Evolutionary conservation across 2,329 filamentous ascomycete genomes (phyloP), one percentile per base, ranked within the genome.

Genomic region (Aspergillus luchuensis): DNA sequence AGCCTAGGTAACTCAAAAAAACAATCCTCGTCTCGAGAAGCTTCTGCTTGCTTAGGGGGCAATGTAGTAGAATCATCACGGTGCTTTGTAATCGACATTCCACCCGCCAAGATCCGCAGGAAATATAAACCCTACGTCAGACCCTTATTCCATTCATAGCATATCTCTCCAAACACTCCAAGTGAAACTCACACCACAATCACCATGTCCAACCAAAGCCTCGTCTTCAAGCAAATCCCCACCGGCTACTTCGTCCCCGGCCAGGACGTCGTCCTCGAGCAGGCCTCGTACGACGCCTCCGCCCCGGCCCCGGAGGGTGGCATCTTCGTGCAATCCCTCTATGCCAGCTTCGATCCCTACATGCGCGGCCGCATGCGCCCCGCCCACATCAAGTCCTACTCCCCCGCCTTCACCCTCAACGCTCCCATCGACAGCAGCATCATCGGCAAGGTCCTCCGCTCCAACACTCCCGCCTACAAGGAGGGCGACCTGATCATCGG

Each of bases 301-400:
- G 69, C 74, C 25, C 67, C 84, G 5, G 83, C 87, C 28, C 83
- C 87, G 23, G 74, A 84, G 48, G 89, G 90, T 64, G 88, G 91
- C 43, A 75, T 96, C 52, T 85, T 86, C 33, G 78, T 89, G 65
- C 85, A 91, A 79, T 85, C 89, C 68, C 84, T 89, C 70, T 91
- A 90, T 75, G 82, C 87, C 65, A 93, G 90, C 43, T 89, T 89
- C 78, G 92, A 96, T 76, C 92, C 92, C 2, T 96, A 96, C 80
- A 87, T 91, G 81, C 89, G 92, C 59, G 90, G 89, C 62, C 85
- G 86, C 67, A 93, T 96, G 90, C 88, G 91, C 51, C 77, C 82
- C 51, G 72, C 89, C 6, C 74, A 80, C 38, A 69, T 79, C 72
- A 86, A 89, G 78, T 92, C 90, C 8, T 95, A 92, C 80, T 74